phyloP scores from a whole-genome alignment of 768 basidiomycete genomes.

The Panus rudis region DNA sequence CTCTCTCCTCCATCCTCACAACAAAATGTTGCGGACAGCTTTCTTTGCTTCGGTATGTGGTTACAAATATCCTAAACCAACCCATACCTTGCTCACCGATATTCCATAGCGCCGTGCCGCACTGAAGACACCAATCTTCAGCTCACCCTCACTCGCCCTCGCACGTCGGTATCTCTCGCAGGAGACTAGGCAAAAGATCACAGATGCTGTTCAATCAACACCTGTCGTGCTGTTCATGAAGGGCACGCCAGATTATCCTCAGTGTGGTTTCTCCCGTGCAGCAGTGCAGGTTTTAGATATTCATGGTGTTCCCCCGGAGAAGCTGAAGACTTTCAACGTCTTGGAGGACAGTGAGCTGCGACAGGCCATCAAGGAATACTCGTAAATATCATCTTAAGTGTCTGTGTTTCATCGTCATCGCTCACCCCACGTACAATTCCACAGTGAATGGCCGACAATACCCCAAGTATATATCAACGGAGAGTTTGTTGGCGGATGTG shows the following conservation, averaged over 20 bases:
- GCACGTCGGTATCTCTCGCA: slow-evolving; percentile 51
- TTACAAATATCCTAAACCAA: background rate
- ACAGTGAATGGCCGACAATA: slow-evolving; percentile 95
- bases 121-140: slow-evolving; percentile 8
- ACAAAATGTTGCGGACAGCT: slow-evolving; percentile 11
- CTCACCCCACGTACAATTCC: background rate
- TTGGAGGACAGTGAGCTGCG: slow-evolving; percentile 81
- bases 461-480: slow-evolving; percentile 93
- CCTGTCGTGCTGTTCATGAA: slow-evolving; percentile 99
- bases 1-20: slow-evolving; percentile 1
- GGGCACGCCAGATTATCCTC: slow-evolving; percentile 77
- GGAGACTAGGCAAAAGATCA: slow-evolving; percentile 55
- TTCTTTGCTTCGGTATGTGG: slow-evolving; percentile 10
- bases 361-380: slow-evolving; percentile 89
- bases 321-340: slow-evolving; percentile 87
- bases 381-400: slow-evolving; percentile 49
- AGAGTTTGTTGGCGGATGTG: slow-evolving; percentile 95
- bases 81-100: background rate
- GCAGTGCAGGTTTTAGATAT: slow-evolving; percentile 85
- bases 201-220: slow-evolving; percentile 62
- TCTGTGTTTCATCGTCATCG: background rate
- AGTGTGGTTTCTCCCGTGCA: slow-evolving; percentile 95
- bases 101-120: slow-evolving; percentile 5
- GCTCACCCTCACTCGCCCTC: slow-evolving; percentile 18
- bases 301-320: slow-evolving; percentile 72